Evolutionary conservation across 2,329 filamentous ascomycete species (phyloP).

Genomic region (Berkeleyomyces basicola): DNA sequence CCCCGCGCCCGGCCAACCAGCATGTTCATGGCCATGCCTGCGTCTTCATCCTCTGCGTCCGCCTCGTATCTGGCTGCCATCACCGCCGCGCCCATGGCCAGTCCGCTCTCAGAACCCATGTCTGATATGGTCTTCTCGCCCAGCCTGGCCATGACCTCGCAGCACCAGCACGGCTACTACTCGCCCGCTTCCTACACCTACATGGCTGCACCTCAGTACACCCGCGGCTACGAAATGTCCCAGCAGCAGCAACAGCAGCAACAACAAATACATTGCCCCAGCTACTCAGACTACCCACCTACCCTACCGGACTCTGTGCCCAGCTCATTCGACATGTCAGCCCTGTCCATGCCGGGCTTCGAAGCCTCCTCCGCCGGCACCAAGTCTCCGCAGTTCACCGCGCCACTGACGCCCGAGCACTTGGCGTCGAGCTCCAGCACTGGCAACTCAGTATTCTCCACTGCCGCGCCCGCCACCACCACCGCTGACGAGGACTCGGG

Average conservation of each 20-base stretch:
- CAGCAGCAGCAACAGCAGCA: conserved; percentile 7
- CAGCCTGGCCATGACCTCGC: not conserved
- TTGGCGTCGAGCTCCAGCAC: not conserved
- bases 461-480: not conserved
- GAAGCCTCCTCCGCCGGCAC: not conserved
- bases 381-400: conserved; percentile 3
- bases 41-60: not conserved
- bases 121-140: conserved; percentile 11
- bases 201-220: not conserved
- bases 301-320: conserved; percentile 3
- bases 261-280: not conserved
- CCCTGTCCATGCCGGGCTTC: conserved; percentile 3
- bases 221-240: not conserved
- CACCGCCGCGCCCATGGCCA: not conserved
- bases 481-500: conserved; percentile 40
- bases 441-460: too few relatives aligned
- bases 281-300: conserved; percentile 4
- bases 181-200: not conserved
- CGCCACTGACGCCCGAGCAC: conserved; percentile 6
- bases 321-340: conserved; percentile 5
- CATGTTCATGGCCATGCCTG: conserved; percentile 3
- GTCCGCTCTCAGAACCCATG: not conserved
- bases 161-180: not conserved
- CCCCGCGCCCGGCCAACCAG: conserved; percentile 5
- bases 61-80: conserved; percentile 5